phyloP scores from a whole-genome alignment of 371 early-diverging fungal genomes.

The Lichtheimia ramosa region DNA sequence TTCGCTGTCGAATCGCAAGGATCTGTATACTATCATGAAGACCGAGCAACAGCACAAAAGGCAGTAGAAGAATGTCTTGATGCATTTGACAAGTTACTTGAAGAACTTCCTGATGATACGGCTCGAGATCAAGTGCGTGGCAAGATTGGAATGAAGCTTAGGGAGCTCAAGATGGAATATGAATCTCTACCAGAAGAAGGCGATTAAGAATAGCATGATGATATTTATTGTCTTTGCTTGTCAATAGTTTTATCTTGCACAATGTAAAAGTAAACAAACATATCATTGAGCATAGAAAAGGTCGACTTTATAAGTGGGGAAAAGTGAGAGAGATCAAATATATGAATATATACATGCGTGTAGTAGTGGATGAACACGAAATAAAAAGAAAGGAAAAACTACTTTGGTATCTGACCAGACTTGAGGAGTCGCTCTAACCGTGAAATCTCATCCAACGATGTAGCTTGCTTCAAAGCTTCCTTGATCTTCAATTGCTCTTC shows the following conservation, averaged over 20 bases:
- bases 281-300: neutral
- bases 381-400: neutral
- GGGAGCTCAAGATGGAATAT: conserved; percentile 39
- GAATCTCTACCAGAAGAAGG: conserved; percentile 36
- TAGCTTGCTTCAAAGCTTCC: conserved; percentile 77
- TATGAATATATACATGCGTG: conserved; percentile 1
- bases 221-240: neutral
- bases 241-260: neutral
- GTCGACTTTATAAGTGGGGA: too few relatives aligned
- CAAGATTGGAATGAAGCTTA: conserved; percentile 41
- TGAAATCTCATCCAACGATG: conserved; percentile 76
- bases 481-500: conserved; percentile 65
- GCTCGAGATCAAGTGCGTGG: conserved; percentile 34
- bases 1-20: conserved; percentile 44
- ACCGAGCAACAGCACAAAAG: conserved; percentile 31
- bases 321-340: neutral
- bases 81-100: conserved; percentile 31
- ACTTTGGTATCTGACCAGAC: conserved; percentile 59
- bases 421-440: conserved; percentile 68
- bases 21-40: conserved; percentile 45
- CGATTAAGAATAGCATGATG: neutral
- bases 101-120: conserved; percentile 31
- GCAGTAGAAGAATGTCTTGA: conserved; percentile 35
- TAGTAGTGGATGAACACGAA: too few relatives aligned
- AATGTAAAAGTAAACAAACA: neutral